phyloP scores from a whole-genome alignment of 1,139 yeast species.

The Zygoascus sp. region DNA sequence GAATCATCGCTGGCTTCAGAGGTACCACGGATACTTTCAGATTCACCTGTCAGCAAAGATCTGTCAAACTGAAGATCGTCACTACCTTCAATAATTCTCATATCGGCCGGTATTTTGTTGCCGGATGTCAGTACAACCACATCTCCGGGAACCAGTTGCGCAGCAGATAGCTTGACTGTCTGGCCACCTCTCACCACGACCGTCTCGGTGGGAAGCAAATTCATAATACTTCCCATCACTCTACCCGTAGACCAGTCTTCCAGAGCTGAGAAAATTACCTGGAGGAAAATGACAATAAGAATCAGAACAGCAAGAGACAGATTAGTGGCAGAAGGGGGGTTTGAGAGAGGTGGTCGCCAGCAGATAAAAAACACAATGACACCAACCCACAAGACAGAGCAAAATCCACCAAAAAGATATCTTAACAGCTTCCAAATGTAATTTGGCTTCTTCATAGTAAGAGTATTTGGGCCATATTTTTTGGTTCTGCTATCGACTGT shows the following conservation, averaged over 20 bases:
- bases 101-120: constrained; percentile 50
- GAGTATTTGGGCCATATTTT: constrained; percentile 39
- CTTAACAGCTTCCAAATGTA: constrained; percentile 37
- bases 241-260: constrained; percentile 49
- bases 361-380: constrained; percentile 46
- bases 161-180: constrained; percentile 35
- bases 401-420: constrained; percentile 52
- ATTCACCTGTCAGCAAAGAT: constrained; percentile 52
- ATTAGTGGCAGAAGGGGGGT: constrained; percentile 48
- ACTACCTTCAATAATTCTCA: constrained; percentile 38
- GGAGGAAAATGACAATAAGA: constrained; percentile 44
- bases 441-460: constrained; percentile 37
- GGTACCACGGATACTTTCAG: constrained; percentile 44
- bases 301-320: constrained; percentile 45
- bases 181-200: constrained; percentile 43
- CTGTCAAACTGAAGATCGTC: constrained; percentile 47
- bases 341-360: constrained; percentile 48
- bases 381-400: constrained; percentile 42
- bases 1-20: constrained; percentile 35
- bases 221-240: constrained; percentile 48
- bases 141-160: constrained; percentile 50
- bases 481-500: constrained; percentile 28
- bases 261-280: constrained; percentile 46
- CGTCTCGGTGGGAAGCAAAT: constrained; percentile 44
- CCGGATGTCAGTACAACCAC: constrained; percentile 44